Conservation (phyloP, 495 filamentous ascomycete genomes). For the Penicillium coffeae region DNA sequence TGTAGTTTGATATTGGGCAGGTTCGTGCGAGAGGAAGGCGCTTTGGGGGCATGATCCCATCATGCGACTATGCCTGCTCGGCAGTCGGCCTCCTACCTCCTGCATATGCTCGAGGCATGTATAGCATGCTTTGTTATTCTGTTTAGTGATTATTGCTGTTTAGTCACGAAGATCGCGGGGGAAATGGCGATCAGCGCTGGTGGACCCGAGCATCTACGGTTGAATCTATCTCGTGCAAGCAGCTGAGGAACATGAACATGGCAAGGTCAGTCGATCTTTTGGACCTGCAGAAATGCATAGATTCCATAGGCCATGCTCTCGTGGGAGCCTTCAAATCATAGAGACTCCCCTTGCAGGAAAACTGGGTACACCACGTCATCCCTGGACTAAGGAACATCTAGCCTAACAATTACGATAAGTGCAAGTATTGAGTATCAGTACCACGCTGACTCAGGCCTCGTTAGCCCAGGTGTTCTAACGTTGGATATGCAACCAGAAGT, state of each 20-base stretch:
- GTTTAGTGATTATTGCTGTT: too few species aligned
- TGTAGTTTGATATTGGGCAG: neutral
- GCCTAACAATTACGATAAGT: too few species aligned
- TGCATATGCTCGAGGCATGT: too few species aligned
- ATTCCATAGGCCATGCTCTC: constrained; percentile 4
- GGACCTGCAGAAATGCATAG: constrained; percentile 16
- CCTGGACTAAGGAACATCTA: neutral
- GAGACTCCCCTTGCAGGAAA: constrained; percentile 21
- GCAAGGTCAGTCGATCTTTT: neutral
- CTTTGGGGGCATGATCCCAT: constrained; percentile 19
- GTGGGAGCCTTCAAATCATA: constrained; percentile 18
- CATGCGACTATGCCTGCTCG: constrained; percentile 12
- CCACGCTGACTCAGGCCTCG: neutral
- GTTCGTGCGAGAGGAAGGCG: constrained; percentile 5
- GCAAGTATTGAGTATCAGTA: too few species aligned
- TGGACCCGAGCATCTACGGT: neutral
- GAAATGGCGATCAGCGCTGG: constrained; percentile 20
- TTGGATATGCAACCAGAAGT: neutral
- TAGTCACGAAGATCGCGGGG: constrained; percentile 21
- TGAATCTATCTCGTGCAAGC: neutral
- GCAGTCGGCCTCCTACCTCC: constrained; percentile 3
- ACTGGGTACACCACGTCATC: constrained; percentile 7
- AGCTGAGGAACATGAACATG: neutral
- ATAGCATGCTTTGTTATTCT: too few species aligned
- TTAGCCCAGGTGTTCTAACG: neutral